Evolutionary conservation across 2,329 filamentous ascomycete genomes (phyloP), one percentile per base, ranked within the genome.

Genomic region (Scytalidium sp.): DNA sequence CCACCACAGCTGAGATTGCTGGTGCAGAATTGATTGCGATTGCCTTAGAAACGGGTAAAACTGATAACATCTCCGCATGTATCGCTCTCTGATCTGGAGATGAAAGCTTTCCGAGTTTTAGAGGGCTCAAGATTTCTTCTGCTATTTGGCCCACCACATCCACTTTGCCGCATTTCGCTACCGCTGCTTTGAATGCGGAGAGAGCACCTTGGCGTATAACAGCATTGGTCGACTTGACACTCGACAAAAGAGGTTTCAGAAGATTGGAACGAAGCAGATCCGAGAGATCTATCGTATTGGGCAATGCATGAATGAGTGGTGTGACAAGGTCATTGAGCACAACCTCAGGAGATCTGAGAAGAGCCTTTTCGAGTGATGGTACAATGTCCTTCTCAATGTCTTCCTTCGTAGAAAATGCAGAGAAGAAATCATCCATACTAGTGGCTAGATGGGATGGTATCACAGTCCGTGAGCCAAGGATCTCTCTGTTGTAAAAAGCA

Each of bases 261-360:
- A 99, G 76, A 53, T 87, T 88, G 21, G 78, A 75, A 46, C 80
- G 78, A 17, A 97, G 75, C 3, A 88, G 72, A 32, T 83, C 80
- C 8, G 93, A 93, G 17, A 97, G 76, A 61, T 99, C 93, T 59
- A 94, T 78, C 5, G 74, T 73, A 22, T 72, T 64, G 1, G 90
- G 84, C 6, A 99, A 73, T 22, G 89, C 82, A 8, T 76, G 68
- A 51, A 95, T 76, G 42, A 97, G 75, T 11, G 87, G 83, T 5
- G 85, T 81, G 45, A 97, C 72, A 20, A 97, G 76, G 55, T 90
- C 87, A 59, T 87, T 84, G 22, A 97, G 75, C 13, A 96, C 84
- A 41, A 97, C 85, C 69, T 99, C 94, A 1, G 94, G 95, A 7
- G 93, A 87, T 64, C 95, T 82, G 42, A 99, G 72, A 49, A 99